Percentiles rank a stretch among this genome's conserved stretches.
These are phyloP conservation scores for Actinomortierella wolfii DNA, from an alignment of 371 early-diverging fungal species.

Conservation along the genomic window DNA sequence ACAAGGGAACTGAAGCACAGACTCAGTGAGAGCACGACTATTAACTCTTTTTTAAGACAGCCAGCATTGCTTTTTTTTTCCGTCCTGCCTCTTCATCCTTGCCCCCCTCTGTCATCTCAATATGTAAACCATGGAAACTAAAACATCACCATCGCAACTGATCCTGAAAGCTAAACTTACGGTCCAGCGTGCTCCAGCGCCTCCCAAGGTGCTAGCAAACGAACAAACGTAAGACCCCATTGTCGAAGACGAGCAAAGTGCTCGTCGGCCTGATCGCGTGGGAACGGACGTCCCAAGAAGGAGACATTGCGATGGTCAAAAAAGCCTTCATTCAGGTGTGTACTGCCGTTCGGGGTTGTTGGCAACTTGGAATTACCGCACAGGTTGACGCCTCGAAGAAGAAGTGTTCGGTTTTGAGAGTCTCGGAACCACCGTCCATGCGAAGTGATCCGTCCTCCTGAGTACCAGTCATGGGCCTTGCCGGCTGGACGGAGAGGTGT, in stretches of 20 bases:
- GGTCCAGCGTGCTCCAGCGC: slow-evolving; percentile 74
- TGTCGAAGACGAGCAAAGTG: slow-evolving; percentile 72
- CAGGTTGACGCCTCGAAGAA: slow-evolving; percentile 70
- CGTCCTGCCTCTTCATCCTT: no score
- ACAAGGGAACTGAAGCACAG: no score
- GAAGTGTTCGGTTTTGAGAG: slow-evolving; percentile 52
- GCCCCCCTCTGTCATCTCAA: no score
- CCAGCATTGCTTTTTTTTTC: no score
- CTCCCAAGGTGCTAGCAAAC: slow-evolving; percentile 84
- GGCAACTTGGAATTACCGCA: slow-evolving; percentile 71
- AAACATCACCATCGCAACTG: no score
- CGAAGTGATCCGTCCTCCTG: slow-evolving; percentile 40
- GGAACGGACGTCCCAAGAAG: slow-evolving; percentile 78
- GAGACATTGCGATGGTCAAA: slow-evolving; percentile 68
- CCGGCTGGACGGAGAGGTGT: slow-evolving; percentile 28
- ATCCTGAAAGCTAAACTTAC: slow-evolving; percentile 26
- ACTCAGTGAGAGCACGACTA: no score
- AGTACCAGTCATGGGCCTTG: slow-evolving; percentile 45
- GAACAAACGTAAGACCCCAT: slow-evolving; percentile 83
- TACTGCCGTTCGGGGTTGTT: slow-evolving; percentile 57
- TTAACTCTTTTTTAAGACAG: background rate
- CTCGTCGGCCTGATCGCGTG: slow-evolving; percentile 72
- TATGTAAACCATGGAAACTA: no score
- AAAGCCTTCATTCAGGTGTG: slow-evolving; percentile 62
- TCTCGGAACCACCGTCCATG: slow-evolving; percentile 60